These are phyloP conservation scores for Dactylellina parvicollis DNA, from an alignment of 2,329 filamentous ascomycete genomes.

Conservation along the genomic window DNA sequence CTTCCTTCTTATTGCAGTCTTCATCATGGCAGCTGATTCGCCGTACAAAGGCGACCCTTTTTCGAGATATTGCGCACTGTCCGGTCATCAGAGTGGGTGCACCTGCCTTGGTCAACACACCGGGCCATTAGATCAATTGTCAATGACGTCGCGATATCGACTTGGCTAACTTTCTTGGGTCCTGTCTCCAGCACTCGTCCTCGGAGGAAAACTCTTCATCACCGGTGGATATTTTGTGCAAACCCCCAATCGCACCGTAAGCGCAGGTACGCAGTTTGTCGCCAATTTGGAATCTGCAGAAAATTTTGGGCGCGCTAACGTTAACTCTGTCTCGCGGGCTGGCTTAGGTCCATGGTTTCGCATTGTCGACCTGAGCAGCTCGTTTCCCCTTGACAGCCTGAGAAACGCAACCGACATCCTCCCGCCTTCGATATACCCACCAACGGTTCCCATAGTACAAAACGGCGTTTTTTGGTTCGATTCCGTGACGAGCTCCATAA, in stretches of 20 bases:
- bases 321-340: neutral
- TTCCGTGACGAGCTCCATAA: constrained; percentile 28
- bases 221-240: constrained; percentile 33
- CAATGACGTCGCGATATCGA: neutral
- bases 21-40: constrained; percentile 18
- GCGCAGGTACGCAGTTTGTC: constrained; percentile 7
- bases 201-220: constrained; percentile 34
- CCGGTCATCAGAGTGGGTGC: constrained; percentile 36
- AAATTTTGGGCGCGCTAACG: neutral
- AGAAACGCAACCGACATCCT: constrained; percentile 22
- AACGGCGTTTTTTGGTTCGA: constrained; percentile 42
- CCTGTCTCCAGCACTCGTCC: constrained; percentile 16
- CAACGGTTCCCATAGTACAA: constrained; percentile 23
- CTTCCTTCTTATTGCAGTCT: too few relatives aligned
- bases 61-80: constrained; percentile 32
- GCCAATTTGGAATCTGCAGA: neutral
- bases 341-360: constrained; percentile 43
- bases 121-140: too few relatives aligned
- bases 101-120: too few relatives aligned
- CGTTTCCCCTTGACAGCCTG: constrained; percentile 10
- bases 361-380: constrained; percentile 22
- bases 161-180: neutral
- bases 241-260: constrained; percentile 25
- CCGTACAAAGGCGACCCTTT: constrained; percentile 36
- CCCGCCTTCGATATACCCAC: constrained; percentile 33